phyloP scores from a whole-genome alignment of 2,329 filamentous ascomycete genomes.

The Diaporthe citriasiana region DNA sequence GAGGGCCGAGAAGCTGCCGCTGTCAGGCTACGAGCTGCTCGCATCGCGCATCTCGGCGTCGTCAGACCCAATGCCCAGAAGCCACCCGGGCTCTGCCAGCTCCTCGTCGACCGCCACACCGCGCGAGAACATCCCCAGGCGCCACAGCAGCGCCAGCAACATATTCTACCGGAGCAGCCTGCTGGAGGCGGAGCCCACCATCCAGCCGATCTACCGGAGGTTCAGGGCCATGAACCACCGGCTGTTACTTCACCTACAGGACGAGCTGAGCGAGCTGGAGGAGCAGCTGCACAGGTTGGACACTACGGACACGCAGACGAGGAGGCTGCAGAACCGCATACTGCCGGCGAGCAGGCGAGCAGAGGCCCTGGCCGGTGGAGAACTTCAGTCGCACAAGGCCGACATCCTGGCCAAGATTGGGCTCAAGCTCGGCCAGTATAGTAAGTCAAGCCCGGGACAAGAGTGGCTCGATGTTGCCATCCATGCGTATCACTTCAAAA shows the following conservation, averaged over 20 bases:
- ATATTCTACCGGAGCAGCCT: conserved; percentile 44
- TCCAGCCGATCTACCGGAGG: conserved; percentile 81
- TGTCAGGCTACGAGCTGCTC: conserved; percentile 74
- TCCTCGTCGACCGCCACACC: conserved; percentile 41
- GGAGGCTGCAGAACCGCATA: conserved; percentile 58
- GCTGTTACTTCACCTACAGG: conserved; percentile 85
- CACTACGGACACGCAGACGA: conserved; percentile 64
- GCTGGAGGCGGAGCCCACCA: conserved; percentile 44
- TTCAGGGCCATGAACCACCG: conserved; percentile 89
- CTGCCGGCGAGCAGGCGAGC: conserved; percentile 72
- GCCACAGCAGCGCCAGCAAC: conserved; percentile 36
- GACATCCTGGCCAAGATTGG: conserved; percentile 74
- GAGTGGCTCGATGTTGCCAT: neutral
- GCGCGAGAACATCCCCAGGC: neutral
- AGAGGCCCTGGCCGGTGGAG: conserved; percentile 67
- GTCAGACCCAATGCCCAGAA: conserved; percentile 38
- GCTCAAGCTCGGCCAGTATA: conserved; percentile 77
- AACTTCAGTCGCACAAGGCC: conserved; percentile 72
- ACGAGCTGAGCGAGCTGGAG: conserved; percentile 86
- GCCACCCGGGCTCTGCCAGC: conserved; percentile 43
- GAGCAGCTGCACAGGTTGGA: conserved; percentile 82
- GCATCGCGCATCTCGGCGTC: conserved; percentile 66
- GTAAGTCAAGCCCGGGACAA: conserved; percentile 56
- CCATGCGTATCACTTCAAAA: neutral
- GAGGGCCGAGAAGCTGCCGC: conserved; percentile 58